phyloP scores from a whole-genome alignment of 2,329 filamentous ascomycete species.

The Claviceps spartinae region DNA sequence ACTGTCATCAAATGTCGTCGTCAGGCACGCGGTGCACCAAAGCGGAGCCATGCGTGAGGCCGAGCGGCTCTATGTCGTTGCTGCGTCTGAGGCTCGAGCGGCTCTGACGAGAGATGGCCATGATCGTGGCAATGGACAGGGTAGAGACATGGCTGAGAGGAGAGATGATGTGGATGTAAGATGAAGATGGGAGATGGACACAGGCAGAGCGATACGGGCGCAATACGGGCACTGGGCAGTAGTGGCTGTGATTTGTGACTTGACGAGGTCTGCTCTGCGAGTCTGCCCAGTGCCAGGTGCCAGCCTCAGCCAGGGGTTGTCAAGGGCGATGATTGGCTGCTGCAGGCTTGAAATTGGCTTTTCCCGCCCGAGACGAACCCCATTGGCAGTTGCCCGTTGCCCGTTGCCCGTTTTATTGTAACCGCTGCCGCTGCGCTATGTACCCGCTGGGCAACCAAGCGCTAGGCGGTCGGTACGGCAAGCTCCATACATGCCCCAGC shows the following conservation, averaged over 20 bases:
- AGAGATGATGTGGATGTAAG: neutral
- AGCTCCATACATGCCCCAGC: neutral
- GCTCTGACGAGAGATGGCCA: neutral
- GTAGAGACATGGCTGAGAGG: neutral
- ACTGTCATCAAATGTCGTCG: too few relatives aligned
- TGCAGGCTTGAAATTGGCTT: constrained; percentile 10
- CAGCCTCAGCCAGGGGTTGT: neutral
- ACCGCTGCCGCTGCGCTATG: neutral
- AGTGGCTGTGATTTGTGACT: too few relatives aligned
- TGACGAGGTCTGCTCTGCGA: neutral
- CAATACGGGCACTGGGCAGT: neutral
- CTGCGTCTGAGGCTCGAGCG: neutral
- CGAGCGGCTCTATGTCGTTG: neutral
- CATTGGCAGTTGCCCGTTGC: neutral
- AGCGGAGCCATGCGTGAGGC: neutral
- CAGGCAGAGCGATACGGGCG: neutral
- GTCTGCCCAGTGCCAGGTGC: neutral
- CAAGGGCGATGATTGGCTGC: constrained; percentile 3
- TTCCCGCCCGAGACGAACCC: neutral
- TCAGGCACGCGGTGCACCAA: neutral
- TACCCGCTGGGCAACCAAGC: too few relatives aligned
- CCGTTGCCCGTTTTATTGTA: neutral
- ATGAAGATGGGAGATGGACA: neutral
- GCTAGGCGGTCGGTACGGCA: neutral
- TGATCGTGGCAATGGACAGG: neutral